Evolutionary conservation across 805 yeast genomes (phyloP).

Genomic region (Debaryomyces castellii): DNA sequence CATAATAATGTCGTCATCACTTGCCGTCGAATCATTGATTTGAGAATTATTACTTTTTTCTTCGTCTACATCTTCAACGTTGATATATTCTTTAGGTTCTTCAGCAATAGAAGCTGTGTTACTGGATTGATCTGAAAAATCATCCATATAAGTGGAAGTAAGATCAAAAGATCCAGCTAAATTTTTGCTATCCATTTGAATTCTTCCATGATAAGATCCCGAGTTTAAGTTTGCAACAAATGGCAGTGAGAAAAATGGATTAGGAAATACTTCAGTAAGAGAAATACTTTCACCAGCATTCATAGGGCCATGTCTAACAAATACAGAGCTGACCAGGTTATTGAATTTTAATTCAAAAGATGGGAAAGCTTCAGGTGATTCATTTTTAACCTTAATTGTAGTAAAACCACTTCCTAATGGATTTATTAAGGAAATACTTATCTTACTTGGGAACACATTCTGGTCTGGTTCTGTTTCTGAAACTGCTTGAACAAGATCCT

Average conservation of each 20-base stretch:
- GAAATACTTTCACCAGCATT: neutral
- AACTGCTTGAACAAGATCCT: neutral
- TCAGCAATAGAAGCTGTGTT: neutral
- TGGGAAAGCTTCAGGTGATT: neutral
- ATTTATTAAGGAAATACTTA: neutral
- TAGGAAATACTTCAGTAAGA: neutral
- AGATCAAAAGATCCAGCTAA: neutral
- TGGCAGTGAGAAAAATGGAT: neutral
- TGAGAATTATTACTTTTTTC: neutral
- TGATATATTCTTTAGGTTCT: neutral
- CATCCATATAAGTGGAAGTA: neutral
- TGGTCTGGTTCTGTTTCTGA: neutral
- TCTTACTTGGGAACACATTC: too few species aligned
- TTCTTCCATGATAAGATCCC: neutral
- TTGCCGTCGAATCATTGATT: conserved; percentile 4
- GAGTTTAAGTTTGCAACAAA: neutral
- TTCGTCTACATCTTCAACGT: neutral
- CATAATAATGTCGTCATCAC: conserved; percentile 4
- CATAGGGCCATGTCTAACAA: neutral
- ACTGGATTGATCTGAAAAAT: neutral
- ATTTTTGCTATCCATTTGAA: neutral
- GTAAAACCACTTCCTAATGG: neutral
- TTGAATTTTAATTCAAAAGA: neutral
- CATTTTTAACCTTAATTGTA: neutral
- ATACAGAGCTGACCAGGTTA: neutral